Base-by-base conservation (phyloP, 1,139 yeast genomes). In the Arxiozyma slooffiae region DNA sequence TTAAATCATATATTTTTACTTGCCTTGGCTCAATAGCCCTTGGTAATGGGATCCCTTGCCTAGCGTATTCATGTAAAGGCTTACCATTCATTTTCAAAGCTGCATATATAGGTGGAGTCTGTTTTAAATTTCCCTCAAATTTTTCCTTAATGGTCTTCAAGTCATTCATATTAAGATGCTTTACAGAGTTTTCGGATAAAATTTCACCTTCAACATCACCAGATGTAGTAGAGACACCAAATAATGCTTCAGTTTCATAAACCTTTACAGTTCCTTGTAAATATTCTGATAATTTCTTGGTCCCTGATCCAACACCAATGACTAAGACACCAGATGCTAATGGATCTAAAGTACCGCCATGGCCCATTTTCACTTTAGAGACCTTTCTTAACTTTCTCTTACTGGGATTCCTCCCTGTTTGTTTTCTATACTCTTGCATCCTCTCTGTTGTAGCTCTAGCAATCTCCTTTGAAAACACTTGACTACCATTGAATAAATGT, bases 341-440 rank as follows among this genome's bases (percentile, higher is more conserved):
- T 0, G 97, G 97, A 63, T 94, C 99, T 44, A 94, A 73, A 0
- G 99, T 92, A 7, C 99, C 99, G 7, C 98, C 99, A 67, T 94
- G 99, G 1, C 99, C 99, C 72, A 92, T 84, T 63, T 94, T 92
- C 34, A 90, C 79, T 60, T 81, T 81, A 18, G 71, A 66, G n/a
- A 78, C 69, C 48, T 73, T 71, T 46, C 76, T 69, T 37, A 76
- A 71, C 50, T 75, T 75, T 52, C 80, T 75, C 50, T 66, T 67
- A 18, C 71, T 65, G 1, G 73, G 70, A 37, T 56, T 62, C 49
- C 62, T 64, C 6, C 74, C 73, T 58, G 73, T 60, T 68, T 75
- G 64, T 26, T 66, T 61, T 66, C 70, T 61, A 66, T 69, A 67
- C 57, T 73, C 65, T 70, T 72, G 76, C 70, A 76, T 66, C 67